Evolutionary conservation across 441 rosid genomes (phyloP), one percentile per base, ranked within the genome.

Genomic region (Gossypium schwendimanii): DNA sequence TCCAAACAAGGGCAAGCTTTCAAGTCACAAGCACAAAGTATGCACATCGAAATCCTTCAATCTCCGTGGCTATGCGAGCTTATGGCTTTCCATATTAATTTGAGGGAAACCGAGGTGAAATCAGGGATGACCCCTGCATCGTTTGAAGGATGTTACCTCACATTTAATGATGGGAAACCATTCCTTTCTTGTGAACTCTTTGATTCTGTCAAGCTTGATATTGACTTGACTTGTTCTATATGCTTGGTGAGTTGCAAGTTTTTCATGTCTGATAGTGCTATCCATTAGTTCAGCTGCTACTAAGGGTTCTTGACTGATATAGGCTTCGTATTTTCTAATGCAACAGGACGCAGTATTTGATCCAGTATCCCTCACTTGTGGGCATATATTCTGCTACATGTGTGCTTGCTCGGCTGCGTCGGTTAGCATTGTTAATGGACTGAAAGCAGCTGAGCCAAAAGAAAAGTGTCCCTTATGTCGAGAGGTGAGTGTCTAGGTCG

Each of bases 41-140:
- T 94, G 97, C 89, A 88, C 72, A 82, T 89, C 17, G 97, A 94
- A 75, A 94, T 92, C 77, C 94, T 94, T 62, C 95, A 88, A 47
- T 94, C 98, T 45, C 97, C 97, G 2, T 94, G 98, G 98, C 87
- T 94, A 12, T 88, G 97, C 18, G 97, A 94, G 79, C 96, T 94
- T 28, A 87, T 89, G 84, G 98, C 97, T 75, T 92, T 90, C 81
- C 96, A 91, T 72, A 86, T 94, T 73, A 94, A 94, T 73, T 70
- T 89, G 77, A 88, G 89, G 81, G 91, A 88, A 70, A 74, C 87
- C 3, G 77, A 84, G 77, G 78, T 74, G 59, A 79, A 74, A 15
- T 73, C 92, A 14, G 82, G 79, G 65, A 82, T 70, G 64, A 69
- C 66, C 59, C 81, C 87, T 57, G 86, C 88, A 17, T 70, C 92